Evolutionary conservation across 2,329 filamentous ascomycete genomes (phyloP), one percentile per base, ranked within the genome.

Genomic region (Periglandula ipomoeae): DNA sequence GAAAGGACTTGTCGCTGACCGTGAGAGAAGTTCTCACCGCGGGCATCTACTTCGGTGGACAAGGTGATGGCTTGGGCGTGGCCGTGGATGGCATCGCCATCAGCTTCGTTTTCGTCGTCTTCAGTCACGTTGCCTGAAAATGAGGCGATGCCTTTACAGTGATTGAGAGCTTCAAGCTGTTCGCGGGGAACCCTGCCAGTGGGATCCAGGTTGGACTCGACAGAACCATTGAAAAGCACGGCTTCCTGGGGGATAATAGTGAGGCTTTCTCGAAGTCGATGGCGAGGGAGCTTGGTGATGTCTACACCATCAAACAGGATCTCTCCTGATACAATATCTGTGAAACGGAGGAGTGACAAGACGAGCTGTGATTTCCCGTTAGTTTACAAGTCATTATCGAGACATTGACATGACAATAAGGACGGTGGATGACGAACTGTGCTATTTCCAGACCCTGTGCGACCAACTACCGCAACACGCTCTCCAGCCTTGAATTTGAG

Each of bases 361-460:
- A 79, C 70, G 6, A 78, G 57, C 71, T 67, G 20, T 4, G 10
- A 3, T 40, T 19, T 19, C 32, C 10, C 10, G 22, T 44, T 3
- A 46, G 30, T 4, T 22, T 15, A 15, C 2, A 10, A 32, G 11
- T 15, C 17, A 27, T 3, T 47, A 46, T 1, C 8, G 23, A 51
- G 50, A 22, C 1, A 3, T 19, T n/a, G 13, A 13, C 30, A 17
- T 17, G 9, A 20, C 35, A 38, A n/a, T n/a, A n/a, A n/a, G n/a
- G n/a, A n/a, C n/a, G n/a, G n/a, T n/a, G 19, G 3, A n/a, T 26
- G 19, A 63, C 72, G 62, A 61, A 91, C 75, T 0, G 88, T 94
- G 45, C 84, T 89, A 65, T 95, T 95, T 3, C 89, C 89, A 4
- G 85, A 89, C 0, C 86, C 83, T 0, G 88, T 94, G 9, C 88